Base-by-base conservation (phyloP, 2,329 filamentous ascomycete genomes). In the Aspergillus piperis region DNA sequence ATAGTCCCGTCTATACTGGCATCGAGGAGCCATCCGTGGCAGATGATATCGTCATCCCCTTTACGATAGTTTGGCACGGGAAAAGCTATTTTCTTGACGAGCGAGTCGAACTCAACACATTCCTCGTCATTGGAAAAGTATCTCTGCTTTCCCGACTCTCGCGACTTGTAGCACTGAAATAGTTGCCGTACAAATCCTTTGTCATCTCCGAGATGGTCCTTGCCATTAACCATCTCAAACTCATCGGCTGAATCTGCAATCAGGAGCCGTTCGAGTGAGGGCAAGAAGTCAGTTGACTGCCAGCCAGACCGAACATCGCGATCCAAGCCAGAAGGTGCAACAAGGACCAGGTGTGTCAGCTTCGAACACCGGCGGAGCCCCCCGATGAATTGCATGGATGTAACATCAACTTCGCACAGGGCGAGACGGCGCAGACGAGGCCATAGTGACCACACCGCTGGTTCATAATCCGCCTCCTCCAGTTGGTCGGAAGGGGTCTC, bases 371-470 rank as follows among this genome's bases (percentile, higher is more conserved):
- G 54, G 25, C 54, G 50, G 5, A 61, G 57, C 6, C 54, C 57
- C 17, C 42, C 42, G 15, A 60, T 44, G 39, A 65, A 63, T 27
- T 54, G 52, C 38, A 44, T 39, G 25, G 51, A 51, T 19, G 42
- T 42, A 5, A 65, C 54, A 32, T 51, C 57, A 5, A 56, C 59
- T 30, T 65, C 61, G 41, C 60, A 65, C 57, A 64, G 25, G 8
- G 60, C 62, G 0, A 65, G 56, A 25, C 60, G 49, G 30, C 51
- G 54, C 38, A 65, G 59, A 38, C 36, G 52, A 17, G 61, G 59
- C 64, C 64, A 65, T 3, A 58, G 53, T 13, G 64, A 56, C 59
- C 59, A 62, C 13, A 64, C 50, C n/a, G 55, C 47, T 8, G 60
- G 64, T 17, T 64, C 59, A 17, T 42, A 38, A 2, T 17, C 47